Evolutionary conservation across 2,329 filamentous ascomycete genomes (phyloP).

Genomic region (Helotiales sp.): DNA sequence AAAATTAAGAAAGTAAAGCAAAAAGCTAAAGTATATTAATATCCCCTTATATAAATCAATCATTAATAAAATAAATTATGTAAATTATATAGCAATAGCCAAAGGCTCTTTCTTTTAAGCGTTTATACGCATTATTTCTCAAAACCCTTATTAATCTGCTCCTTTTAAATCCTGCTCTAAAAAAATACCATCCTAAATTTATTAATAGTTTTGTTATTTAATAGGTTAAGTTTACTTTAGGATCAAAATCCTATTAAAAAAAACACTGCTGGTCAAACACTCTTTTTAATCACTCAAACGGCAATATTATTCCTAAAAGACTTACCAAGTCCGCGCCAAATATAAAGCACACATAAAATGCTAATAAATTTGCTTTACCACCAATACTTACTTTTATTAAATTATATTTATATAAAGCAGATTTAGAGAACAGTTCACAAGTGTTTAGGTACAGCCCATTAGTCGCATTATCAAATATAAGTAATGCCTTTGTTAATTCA

Average conservation of each 20-base stretch:
- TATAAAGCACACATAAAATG: conserved; percentile 52
- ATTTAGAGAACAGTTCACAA: conserved; percentile 23
- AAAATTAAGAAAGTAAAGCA: conserved; percentile 24
- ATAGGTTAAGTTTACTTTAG: conserved; percentile 34
- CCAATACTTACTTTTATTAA: conserved; percentile 45
- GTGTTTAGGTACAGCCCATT: conserved; percentile 8
- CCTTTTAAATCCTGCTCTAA: no score
- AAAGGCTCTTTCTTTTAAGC: conserved; percentile 34
- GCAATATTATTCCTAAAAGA: conserved; percentile 35
- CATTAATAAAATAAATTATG: conserved; percentile 28
- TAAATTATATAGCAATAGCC: conserved; percentile 34
- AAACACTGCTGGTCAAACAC: conserved; percentile 40
- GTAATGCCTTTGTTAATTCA: conserved; percentile 29
- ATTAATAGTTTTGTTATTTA: conserved; percentile 35
- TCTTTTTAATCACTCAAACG: conserved; percentile 33
- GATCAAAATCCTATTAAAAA: conserved; percentile 35
- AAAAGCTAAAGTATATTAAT: conserved; percentile 27
- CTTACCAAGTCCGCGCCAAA: conserved; percentile 30
- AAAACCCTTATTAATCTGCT: conserved; percentile 30
- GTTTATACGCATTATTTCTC: conserved; percentile 34
- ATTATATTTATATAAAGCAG: conserved; percentile 19
- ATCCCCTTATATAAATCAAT: conserved; percentile 29
- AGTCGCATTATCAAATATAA: conserved; percentile 18
- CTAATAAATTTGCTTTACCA: conserved; percentile 70
- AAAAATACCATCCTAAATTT: conserved; percentile 35